Conservation (phyloP, 1,284 basidiomycete genomes). For the Sanghuangporus weigelae region DNA sequence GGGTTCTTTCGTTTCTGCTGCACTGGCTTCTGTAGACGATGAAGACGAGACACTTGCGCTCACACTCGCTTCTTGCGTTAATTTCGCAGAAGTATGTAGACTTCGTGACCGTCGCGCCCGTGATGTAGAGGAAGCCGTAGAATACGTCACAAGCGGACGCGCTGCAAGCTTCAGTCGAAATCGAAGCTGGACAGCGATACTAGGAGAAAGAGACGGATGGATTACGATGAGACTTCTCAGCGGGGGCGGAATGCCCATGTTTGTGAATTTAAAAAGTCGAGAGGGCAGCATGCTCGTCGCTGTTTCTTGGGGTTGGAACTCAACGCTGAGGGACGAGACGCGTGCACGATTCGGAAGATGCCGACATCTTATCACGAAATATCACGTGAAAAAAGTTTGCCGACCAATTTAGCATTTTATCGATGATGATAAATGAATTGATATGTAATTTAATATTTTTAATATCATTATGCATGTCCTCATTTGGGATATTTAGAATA, state of each 20-base stretch:
- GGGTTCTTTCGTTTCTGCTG: constrained; percentile 39
- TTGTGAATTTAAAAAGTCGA: constrained; percentile 16
- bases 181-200: constrained; percentile 33
- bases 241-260: constrained; percentile 24
- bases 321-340: neutral
- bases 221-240: constrained; percentile 35
- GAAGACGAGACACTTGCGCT: constrained; percentile 19
- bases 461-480: too few species aligned
- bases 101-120: constrained; percentile 2
- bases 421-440: too few species aligned
- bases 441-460: too few species aligned
- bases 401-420: too few species aligned
- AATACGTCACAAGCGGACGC: constrained; percentile 19
- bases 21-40: constrained; percentile 16
- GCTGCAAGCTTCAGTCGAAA: constrained; percentile 32
- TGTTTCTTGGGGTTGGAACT: neutral
- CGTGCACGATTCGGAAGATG: neutral
- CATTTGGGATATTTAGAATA: too few species aligned
- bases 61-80: neutral
- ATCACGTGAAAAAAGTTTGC: too few species aligned
- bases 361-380: too few species aligned
- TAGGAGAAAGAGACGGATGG: constrained; percentile 31
- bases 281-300: constrained; percentile 10
- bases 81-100: neutral
- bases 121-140: constrained; percentile 14